A percentile compares a stretch with the other conserved stretches of the same genome.
Evolutionary conservation across 495 filamentous ascomycete genomes (phyloP).

Genomic region (Astrothelium macrocarpum): DNA sequence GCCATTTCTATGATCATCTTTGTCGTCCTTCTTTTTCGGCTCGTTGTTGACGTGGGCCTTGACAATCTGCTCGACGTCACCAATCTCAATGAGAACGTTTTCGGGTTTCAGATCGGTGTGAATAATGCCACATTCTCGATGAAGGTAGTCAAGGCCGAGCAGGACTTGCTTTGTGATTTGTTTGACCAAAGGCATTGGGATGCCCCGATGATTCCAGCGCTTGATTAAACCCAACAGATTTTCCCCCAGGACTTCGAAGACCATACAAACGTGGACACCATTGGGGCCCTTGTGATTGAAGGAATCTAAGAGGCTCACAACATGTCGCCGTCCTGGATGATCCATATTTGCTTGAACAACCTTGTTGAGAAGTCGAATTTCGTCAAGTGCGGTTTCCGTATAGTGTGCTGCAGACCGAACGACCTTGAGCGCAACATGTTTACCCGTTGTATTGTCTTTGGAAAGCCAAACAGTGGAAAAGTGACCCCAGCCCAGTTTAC

Average conservation of each 20-base stretch:
- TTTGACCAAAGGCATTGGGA: conserved; percentile 91
- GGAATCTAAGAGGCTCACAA: conserved; percentile 89
- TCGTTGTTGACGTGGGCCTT: conserved; percentile 89
- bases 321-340: conserved; percentile 87
- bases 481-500: conserved; percentile 97
- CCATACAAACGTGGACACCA: conserved; percentile 96
- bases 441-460: conserved; percentile 77
- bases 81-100: conserved; percentile 97
- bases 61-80: conserved; percentile 94
- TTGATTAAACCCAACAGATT: conserved; percentile 95
- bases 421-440: conserved; percentile 96
- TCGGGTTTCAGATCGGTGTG: conserved; percentile 98
- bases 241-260: conserved; percentile 95
- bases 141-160: conserved; percentile 88
- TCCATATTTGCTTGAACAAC: conserved; percentile 80
- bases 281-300: conserved; percentile 98
- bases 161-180: conserved; percentile 98
- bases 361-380: conserved; percentile 94
- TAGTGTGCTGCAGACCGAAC: conserved; percentile 96
- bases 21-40: conserved; percentile 53
- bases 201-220: conserved; percentile 94
- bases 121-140: conserved; percentile 97
- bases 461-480: conserved; percentile 99
- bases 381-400: conserved; percentile 96
- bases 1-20: conserved; percentile 92